These are phyloP conservation scores for Jacaranda mimosifolia DNA, from an alignment of 257 asterid species.

Conservation along the genomic window DNA sequence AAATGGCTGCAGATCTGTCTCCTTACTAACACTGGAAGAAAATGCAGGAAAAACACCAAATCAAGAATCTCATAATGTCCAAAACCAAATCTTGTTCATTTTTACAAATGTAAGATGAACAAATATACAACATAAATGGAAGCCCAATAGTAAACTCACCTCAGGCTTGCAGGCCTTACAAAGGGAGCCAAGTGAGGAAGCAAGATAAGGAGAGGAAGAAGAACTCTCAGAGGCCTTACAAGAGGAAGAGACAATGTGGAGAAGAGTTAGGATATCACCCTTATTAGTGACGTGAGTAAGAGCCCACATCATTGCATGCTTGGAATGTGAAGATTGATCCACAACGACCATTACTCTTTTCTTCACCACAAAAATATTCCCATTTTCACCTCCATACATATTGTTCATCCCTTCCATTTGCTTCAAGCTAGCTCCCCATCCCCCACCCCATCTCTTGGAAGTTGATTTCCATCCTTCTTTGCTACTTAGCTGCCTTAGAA, in stretches of 20 bases:
- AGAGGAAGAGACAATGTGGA: slow-evolving; percentile 65
- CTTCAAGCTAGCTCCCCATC: slow-evolving; percentile 30
- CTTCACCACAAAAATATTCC: slow-evolving; percentile 55
- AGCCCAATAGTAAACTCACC: slow-evolving; percentile 43
- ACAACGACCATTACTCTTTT: slow-evolving; percentile 94
- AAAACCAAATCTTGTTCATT: too few species aligned
- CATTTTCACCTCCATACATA: slow-evolving; percentile 34
- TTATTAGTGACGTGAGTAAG: slow-evolving; percentile 80
- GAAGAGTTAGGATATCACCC: slow-evolving; percentile 87
- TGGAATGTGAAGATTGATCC: slow-evolving; percentile 69
- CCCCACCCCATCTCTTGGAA: slow-evolving; percentile 68
- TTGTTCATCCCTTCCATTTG: slow-evolving; percentile 40
- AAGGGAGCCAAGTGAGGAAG: slow-evolving; percentile 77
- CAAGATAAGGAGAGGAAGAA: slow-evolving; percentile 55
- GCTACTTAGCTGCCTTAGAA: slow-evolving; percentile 78
- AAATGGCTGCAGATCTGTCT: slow-evolving; percentile 21
- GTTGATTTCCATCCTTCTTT: slow-evolving; percentile 76
- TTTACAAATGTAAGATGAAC: background rate
- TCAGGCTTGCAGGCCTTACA: slow-evolving; percentile 92
- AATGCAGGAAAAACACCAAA: background rate
- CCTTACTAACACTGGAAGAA: background rate
- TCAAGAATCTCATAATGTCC: background rate
- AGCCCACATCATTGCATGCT: slow-evolving; percentile 98
- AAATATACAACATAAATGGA: background rate
- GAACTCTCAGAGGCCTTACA: slow-evolving; percentile 42